Evolutionary conservation across 2,329 filamentous ascomycete species (phyloP).

Genomic region (Phyllosticta capitalensis): DNA sequence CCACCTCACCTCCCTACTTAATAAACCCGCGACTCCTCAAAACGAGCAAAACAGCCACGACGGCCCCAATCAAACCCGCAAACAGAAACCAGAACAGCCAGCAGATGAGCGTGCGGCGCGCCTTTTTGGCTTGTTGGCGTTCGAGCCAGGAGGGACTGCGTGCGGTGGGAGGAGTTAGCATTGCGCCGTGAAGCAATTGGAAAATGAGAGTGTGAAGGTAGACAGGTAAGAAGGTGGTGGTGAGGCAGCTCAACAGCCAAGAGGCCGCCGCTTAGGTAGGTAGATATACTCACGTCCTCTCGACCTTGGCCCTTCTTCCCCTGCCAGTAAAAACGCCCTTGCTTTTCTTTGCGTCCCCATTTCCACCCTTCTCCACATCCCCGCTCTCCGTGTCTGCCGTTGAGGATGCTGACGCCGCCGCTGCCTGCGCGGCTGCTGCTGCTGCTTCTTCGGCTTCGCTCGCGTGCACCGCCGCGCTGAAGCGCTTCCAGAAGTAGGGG

Average conservation of each 20-base stretch:
- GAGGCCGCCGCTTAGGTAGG: too few relatives aligned
- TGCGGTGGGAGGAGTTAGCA: background rate
- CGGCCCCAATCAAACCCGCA: conserved; percentile 34
- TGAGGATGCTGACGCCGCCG: background rate
- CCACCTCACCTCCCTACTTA: too few relatives aligned
- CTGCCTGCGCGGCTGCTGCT: conserved; percentile 1
- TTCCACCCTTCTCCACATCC: conserved; percentile 31
- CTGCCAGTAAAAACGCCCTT: too few relatives aligned
- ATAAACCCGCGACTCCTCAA: conserved; percentile 16
- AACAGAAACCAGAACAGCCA: conserved; percentile 39
- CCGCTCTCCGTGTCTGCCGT: conserved; percentile 9
- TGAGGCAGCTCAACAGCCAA: too few relatives aligned
- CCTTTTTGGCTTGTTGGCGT: conserved; percentile 39
- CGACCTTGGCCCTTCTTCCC: too few relatives aligned
- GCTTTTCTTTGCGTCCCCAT: too few relatives aligned
- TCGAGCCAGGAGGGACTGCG: conserved; percentile 46
- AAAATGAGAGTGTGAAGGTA: too few relatives aligned
- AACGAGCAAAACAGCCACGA: conserved; percentile 35
- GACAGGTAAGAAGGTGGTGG: too few relatives aligned
- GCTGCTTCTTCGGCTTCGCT: conserved; percentile 2
- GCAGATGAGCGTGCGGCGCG: conserved; percentile 39
- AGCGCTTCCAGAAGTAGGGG: conserved; percentile 51
- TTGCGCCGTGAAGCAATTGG: background rate
- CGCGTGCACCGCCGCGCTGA: conserved; percentile 47
- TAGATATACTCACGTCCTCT: too few relatives aligned